Evolutionary conservation across 371 early-diverging fungal genomes (phyloP).

Genomic region (Coemansia sp.): DNA sequence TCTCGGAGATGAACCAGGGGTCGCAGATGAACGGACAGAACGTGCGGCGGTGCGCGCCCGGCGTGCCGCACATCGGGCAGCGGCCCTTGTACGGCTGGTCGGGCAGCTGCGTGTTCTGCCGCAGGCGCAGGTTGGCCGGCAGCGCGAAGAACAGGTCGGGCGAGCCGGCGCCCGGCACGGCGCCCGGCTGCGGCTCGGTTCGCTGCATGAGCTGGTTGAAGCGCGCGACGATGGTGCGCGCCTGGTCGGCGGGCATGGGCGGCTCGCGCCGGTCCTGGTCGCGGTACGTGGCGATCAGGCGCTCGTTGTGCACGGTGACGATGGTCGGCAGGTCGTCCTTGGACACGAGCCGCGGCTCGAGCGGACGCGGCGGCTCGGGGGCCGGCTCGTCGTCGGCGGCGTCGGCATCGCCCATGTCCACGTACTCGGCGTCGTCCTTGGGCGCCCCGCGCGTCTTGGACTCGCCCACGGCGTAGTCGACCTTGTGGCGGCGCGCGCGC

Average conservation of each 20-base stretch:
- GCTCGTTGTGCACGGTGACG: conserved; percentile 3
- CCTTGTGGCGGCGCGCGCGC: conserved; percentile 33
- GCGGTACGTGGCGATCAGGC: background rate
- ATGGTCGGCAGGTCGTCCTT: conserved; percentile 3
- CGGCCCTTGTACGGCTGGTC: conserved; percentile 5
- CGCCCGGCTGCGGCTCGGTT: background rate
- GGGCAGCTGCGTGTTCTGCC: conserved; percentile 5
- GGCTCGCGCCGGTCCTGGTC: background rate
- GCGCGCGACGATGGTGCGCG: background rate
- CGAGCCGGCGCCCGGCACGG: background rate
- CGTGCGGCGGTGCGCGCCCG: background rate
- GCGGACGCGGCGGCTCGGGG: background rate
- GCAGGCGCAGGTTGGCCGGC: conserved; percentile 20
- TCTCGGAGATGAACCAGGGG: conserved; percentile 5
- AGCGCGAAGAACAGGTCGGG: conserved; percentile 24
- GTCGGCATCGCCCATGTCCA: background rate
- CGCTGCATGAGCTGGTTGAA: background rate
- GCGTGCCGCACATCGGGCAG: conserved; percentile 9
- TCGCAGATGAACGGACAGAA: conserved; percentile 21
- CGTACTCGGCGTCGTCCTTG: background rate
- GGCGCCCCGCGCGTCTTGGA: background rate
- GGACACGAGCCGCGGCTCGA: background rate
- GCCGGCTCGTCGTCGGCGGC: background rate
- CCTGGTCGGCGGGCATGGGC: conserved; percentile 1
- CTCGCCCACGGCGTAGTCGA: conserved; percentile 20